Conservation (phyloP, 192 early-diverging fungal genomes). For the Backusella mclennaniae region DNA sequence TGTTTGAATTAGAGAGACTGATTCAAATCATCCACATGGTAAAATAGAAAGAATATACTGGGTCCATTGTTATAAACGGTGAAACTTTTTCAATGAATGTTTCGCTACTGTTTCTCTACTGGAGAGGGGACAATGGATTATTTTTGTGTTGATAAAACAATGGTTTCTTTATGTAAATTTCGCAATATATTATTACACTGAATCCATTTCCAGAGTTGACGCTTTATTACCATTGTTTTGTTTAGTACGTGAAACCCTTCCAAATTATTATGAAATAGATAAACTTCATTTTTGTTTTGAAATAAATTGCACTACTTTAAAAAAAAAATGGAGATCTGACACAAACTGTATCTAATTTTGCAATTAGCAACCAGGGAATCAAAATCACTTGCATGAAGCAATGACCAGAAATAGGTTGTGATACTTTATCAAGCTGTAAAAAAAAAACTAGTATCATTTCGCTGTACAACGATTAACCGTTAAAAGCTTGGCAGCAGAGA, state of each 20-base stretch:
- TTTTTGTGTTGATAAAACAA: neutral
- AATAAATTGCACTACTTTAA: neutral
- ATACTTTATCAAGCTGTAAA: neutral
- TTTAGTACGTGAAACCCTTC: no score
- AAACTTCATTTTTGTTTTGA: neutral
- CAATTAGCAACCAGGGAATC: neutral
- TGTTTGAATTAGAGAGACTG: no score
- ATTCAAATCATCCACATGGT: no score
- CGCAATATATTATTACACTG: no score
- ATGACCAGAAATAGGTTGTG: neutral
- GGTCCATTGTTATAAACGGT: neutral
- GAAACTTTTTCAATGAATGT: neutral
- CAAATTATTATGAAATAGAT: no score
- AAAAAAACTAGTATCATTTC: neutral
- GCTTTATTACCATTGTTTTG: no score
- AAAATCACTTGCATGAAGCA: neutral
- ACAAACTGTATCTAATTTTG: neutral
- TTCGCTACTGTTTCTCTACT: neutral
- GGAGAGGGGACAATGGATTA: neutral
- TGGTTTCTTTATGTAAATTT: neutral
- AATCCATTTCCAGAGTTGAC: no score
- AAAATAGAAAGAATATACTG: neutral
- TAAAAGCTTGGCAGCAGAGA: neutral
- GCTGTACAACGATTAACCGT: neutral
- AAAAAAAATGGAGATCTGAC: neutral